Conservation (phyloP, 2,329 filamentous ascomycete species). For the Pseudofabraea citricarpa region DNA sequence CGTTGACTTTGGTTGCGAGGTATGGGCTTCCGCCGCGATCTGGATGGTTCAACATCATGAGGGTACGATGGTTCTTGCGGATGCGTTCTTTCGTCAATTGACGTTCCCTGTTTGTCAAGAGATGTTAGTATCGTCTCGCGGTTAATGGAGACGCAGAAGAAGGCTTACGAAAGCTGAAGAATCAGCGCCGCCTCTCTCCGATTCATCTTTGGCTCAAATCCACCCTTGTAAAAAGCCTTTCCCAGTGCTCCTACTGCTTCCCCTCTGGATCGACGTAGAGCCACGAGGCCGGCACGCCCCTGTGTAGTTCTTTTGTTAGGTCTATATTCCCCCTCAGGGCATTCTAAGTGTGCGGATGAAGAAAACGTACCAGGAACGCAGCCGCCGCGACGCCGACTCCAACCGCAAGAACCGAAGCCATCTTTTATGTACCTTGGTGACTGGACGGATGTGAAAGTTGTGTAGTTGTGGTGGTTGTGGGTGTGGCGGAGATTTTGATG, state of each 20-base stretch:
- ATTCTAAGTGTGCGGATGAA: conserved; percentile 1
- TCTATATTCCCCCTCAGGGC: conserved; percentile 12
- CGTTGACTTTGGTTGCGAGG: conserved; percentile 95
- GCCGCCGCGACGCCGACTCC: conserved; percentile 58
- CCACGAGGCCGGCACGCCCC: conserved; percentile 90
- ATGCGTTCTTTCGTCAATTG: conserved; percentile 87
- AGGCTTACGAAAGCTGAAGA: conserved; percentile 73
- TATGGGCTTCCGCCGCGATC: conserved; percentile 97
- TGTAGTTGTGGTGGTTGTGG: no score
- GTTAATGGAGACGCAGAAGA: neutral
- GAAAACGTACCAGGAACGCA: conserved; percentile 55
- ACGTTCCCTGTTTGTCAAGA: conserved; percentile 60
- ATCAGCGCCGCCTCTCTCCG: conserved; percentile 87
- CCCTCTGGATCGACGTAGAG: conserved; percentile 76
- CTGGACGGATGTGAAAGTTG: no score
- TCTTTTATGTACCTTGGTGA: no score
- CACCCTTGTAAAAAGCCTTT: conserved; percentile 94
- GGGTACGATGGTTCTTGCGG: conserved; percentile 87
- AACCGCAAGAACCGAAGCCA: conserved; percentile 56
- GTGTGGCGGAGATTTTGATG: no score
- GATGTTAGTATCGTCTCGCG: neutral
- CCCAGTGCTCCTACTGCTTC: conserved; percentile 71
- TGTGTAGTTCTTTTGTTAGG: conserved; percentile 30
- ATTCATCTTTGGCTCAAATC: conserved; percentile 96
- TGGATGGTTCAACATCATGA: conserved; percentile 97